Base-by-base conservation (phyloP, 2,329 filamentous ascomycete genomes). In the Cladosporium sp. region DNA sequence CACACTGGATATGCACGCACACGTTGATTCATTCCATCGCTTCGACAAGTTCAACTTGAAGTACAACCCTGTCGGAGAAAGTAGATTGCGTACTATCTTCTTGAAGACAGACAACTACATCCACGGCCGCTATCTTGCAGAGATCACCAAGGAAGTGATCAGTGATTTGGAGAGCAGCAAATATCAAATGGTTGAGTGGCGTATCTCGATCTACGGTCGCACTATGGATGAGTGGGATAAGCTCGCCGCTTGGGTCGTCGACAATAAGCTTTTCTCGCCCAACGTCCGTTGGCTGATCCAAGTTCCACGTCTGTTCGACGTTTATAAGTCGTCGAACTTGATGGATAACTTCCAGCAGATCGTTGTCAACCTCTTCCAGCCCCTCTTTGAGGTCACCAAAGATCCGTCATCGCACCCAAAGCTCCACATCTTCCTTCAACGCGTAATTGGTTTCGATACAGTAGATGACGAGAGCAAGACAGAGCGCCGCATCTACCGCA, bases 41-140 rank as follows among this genome's bases (percentile, higher is more conserved):
- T 99, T 99, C 71, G 94, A 99, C 79, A 99, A 99, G 74, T 99
- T 99, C 81, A 99, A 99, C 71, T 79, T 99, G 57, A 99, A 99
- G 73, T 99, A 99, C 72, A 99, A 99, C 66, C 94, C 94, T 0
- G 87, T 99, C 60, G 94, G 94, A 50, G 94, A 99, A 75, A 97
- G 94, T 42, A 87, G 94, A 56, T 78, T 99, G 57, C 86, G 94
- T 68, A 96, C 94, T n/a, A 99, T 99, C 65, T 99, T 99, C 72
- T 78, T 99, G 56, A 99, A 99, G 78, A 99, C 94, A 9, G 94
- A 99, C 75, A 99, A 99, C 71, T 93, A 91, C 73, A 96, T 99
- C 70, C 86, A 96, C 64, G 94, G 94, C 35, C 88, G 93, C 50
- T 99, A 99, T 71, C 79, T 99, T 42, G 94, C 94, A 0, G 94